phyloP scores from a whole-genome alignment of 2,329 filamentous ascomycete species.

The Albifimbria verrucaria region DNA sequence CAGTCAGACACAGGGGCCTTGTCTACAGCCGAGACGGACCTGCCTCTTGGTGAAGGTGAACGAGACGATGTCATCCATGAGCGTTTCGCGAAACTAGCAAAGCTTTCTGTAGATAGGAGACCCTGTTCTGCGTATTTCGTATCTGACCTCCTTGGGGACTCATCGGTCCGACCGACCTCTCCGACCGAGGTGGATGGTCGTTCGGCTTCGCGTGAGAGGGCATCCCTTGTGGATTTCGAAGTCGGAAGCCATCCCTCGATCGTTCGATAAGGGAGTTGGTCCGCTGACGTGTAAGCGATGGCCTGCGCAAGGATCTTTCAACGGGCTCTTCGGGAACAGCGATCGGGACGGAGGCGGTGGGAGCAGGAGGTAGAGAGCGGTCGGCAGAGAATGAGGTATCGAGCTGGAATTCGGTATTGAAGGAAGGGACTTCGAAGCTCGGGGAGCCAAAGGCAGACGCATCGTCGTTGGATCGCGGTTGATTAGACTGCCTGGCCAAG shows the following conservation, averaged over 20 bases:
- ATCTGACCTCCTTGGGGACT: constrained; percentile 13
- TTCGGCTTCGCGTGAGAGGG: constrained; percentile 15
- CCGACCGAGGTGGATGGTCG: constrained; percentile 22
- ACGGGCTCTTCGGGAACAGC: too few relatives aligned
- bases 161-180: constrained; percentile 16
- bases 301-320: constrained; percentile 11
- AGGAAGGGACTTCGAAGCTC: constrained; percentile 49
- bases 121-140: constrained; percentile 30
- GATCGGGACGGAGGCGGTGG: too few relatives aligned
- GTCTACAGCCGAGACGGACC: constrained; percentile 20
- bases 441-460: constrained; percentile 23
- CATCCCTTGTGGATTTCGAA: constrained; percentile 36
- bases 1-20: constrained; percentile 18
- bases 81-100: constrained; percentile 47
- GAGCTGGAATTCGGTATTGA: constrained; percentile 48
- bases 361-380: constrained; percentile 12
- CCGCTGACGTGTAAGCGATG: constrained; percentile 28
- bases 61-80: constrained; percentile 48
- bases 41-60: constrained; percentile 42
- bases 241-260: constrained; percentile 49
- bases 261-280: constrained; percentile 46
- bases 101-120: constrained; percentile 40
- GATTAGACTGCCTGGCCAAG: constrained; percentile 12
- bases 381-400: constrained; percentile 42
- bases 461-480: constrained; percentile 14